Base-by-base conservation (phyloP, 208 protist genomes). In the Angomonas ambiguus region DNA sequence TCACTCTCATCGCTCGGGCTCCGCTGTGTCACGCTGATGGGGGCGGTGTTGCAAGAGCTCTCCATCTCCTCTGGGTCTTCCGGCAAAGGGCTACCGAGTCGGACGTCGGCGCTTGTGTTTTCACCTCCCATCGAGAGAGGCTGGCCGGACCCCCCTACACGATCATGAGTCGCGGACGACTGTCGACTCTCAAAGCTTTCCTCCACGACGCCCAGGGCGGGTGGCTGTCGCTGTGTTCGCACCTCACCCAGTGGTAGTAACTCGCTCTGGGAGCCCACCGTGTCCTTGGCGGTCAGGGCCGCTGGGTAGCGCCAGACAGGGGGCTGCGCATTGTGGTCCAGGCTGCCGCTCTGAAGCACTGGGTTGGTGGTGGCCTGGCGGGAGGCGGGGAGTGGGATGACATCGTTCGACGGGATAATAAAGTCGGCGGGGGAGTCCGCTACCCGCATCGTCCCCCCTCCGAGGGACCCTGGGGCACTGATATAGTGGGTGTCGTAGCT, bases 21-120 rank as follows among this genome's bases (percentile, higher is more conserved):
- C 62, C 65, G 69, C 65, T 81, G 74, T 2, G 74, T 74, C 25
- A 84, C 72, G 24, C 71, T 41, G 30, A 88, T 66, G 27, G 82
- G 72, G 48, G 76, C 77, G 38, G 78, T 83, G 51, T 61, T 56
- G 35, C 66, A 73, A 4, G 75, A 80, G 55, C 67, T 79, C n/a
- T n/a, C n/a, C n/a, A n/a, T n/a, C n/a, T n/a, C n/a, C n/a, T n/a
- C n/a, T n/a, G n/a, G n/a, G n/a, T n/a, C n/a, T n/a, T n/a, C n/a
- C n/a, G n/a, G n/a, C n/a, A n/a, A n/a, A n/a, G n/a, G n/a, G n/a
- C n/a, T n/a, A n/a, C n/a, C n/a, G n/a, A n/a, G n/a, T n/a, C n/a
- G n/a, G n/a, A n/a, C n/a, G n/a, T n/a, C n/a, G n/a, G n/a, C n/a
- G n/a, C n/a, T n/a, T n/a, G n/a, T n/a, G n/a, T n/a, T n/a, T n/a